Percentiles rank a stretch among this genome's conserved stretches.
phyloP scores from a whole-genome alignment of 1,284 basidiomycete genomes.

The Ceratorhiza oryzae-sativae region DNA sequence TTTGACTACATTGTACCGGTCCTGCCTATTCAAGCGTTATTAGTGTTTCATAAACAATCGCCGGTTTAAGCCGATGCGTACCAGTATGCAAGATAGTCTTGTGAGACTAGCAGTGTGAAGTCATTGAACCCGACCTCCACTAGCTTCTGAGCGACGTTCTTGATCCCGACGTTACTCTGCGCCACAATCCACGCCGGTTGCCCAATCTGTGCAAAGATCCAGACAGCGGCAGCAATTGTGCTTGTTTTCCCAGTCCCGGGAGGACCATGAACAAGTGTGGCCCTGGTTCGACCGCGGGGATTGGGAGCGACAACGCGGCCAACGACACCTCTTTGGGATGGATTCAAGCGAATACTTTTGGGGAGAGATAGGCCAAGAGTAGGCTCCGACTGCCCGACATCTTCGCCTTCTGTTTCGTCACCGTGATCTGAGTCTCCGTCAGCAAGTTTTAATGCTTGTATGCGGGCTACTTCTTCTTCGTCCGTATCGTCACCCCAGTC shows the following conservation, averaged over 20 bases:
- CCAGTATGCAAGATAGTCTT: constrained; percentile 68
- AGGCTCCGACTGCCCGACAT: constrained; percentile 1
- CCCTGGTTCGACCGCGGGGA: background rate
- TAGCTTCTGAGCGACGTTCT: constrained; percentile 72
- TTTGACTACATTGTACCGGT: constrained; percentile 61
- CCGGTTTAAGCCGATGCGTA: constrained; percentile 49
- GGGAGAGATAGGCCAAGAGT: constrained; percentile 15
- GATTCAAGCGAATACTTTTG: constrained; percentile 6
- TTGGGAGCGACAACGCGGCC: constrained; percentile 29
- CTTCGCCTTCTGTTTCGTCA: constrained; percentile 29
- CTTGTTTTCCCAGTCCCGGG: constrained; percentile 68
- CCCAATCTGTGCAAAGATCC: constrained; percentile 52
- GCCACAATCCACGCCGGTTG: constrained; percentile 73
- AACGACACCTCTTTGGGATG: constrained; percentile 24
- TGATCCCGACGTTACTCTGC: constrained; percentile 72
- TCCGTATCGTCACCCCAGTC: constrained; percentile 31
- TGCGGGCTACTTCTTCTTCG: constrained; percentile 20
- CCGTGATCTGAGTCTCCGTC: constrained; percentile 8
- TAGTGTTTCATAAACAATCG: constrained; percentile 38
- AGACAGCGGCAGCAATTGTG: constrained; percentile 68
- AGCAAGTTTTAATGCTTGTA: background rate
- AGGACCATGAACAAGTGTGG: constrained; percentile 63
- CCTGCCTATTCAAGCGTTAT: constrained; percentile 62
- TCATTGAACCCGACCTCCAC: constrained; percentile 54
- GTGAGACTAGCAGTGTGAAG: constrained; percentile 65